Evolutionary conservation across 768 basidiomycete species (phyloP), one percentile per base, ranked within the genome.

Genomic region (Serendipita indica): DNA sequence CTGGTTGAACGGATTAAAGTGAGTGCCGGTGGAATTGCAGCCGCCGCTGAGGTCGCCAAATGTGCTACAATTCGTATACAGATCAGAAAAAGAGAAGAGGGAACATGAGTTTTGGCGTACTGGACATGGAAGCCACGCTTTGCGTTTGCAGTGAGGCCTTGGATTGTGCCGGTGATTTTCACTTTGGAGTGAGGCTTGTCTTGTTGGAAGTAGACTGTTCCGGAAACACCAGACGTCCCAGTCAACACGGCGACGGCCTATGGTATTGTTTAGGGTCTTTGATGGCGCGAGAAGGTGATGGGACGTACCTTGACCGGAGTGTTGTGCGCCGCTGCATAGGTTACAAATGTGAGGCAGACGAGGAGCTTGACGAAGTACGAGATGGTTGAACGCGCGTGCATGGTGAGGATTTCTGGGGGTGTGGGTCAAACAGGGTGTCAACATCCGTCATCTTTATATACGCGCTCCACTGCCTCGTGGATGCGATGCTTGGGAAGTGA

Each of bases 1-100:
- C 60, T 76, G 74, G 18, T 70, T 73, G 69, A 74, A 76, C 0
- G 86, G 86, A 72, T 90, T 89, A 75, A 80, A 90, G 69, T 90
- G 88, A 33, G 80, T 63, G 1, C 86, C 85, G 33, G 87, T 77
- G 18, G 84, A 83, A 5, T 71, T 34, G 66, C 86, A 87, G 1
- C 82, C 86, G n/a, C 71, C 67, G 25, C 75, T 77, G 62, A 82
- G 68, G 69, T 90, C 84, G 28, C 88, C 87, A 39, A 73, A 72
- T 57, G 72, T 68, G 65, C 72, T 74, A 67, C 57, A 49, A 57
- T 22, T n/a, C n/a, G n/a, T n/a, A n/a, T n/a, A 28, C 2, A 34
- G n/a, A 65, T 33, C 3, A 10, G 2, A 57, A 18, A 2, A 16
- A 6, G 10, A 27, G 30, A 28, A 43, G n/a, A 43, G 16, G 16